Base-by-base conservation (phyloP, 2,329 filamentous ascomycete genomes). In the Fusarium sp. region DNA sequence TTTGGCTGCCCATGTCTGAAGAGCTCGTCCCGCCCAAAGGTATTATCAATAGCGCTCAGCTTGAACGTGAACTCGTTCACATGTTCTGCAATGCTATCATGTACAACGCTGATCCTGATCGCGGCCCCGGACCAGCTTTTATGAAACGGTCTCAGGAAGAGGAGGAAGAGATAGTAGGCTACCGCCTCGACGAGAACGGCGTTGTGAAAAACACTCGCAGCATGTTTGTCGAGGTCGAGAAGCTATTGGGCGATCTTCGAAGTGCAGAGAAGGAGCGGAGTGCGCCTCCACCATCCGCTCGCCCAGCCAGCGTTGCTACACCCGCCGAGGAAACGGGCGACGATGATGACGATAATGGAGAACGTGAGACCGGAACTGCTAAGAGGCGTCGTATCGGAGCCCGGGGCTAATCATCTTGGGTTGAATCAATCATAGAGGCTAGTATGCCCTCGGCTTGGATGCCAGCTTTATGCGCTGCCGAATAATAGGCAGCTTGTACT, bases 51-150 rank as follows among this genome's bases (percentile, higher is more conserved):
- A 95, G 92, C 53, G 90, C 92, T 2, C 96, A 98, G 79, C 86
- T 98, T 18, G 95, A 98, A 80, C 93, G 94, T 72, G 95, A 98
- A 79, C 84, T 98, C 14, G 93, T 97, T 74, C 92, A 97, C 75
- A 98, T 98, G 93, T 97, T 98, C 79, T 94, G 94, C 72, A 98
- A 98, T 76, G 95, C 96, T 20, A 92, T 98, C 80, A 98, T 99
- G 96, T 99, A 97, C 84, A 98, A 98, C 75, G 90, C 92, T 0
- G 93, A 97, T 68, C 90, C 91, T 0, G 85, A 92, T 71, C 88
- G 91, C 27, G 91, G 92, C 0, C 89, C 91, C 12, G 91, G 91
- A 0, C 83, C 86, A 3, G 83, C 85, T 0, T 92, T 94, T 70
- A 79, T 88, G 74, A 81, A 82, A 59, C 76, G 82, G 43, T 76